Conservation (phyloP, 2,329 filamentous ascomycete genomes). For the Colletotrichum neosansevieriae region DNA sequence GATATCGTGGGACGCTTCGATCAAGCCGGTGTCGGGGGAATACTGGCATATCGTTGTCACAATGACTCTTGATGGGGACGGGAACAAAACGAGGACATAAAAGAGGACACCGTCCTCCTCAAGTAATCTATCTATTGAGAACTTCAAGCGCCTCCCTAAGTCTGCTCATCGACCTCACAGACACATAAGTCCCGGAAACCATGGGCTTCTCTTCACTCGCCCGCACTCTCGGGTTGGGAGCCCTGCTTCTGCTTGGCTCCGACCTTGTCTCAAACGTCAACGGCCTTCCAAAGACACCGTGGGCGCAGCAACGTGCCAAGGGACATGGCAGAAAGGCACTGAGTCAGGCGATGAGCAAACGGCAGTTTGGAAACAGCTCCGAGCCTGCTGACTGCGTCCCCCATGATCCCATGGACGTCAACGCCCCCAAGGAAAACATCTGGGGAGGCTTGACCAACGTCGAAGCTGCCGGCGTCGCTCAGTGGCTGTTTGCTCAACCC, state of each 20-base stretch:
- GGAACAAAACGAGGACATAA: neutral
- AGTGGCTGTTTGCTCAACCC: conserved; percentile 54
- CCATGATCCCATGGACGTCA: conserved; percentile 37
- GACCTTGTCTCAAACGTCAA: conserved; percentile 11
- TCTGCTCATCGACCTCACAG: neutral
- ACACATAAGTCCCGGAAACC: neutral
- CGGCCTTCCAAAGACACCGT: conserved; percentile 25
- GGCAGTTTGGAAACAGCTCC: conserved; percentile 13
- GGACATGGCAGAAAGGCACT: conserved; percentile 31
- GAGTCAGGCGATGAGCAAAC: conserved; percentile 22
- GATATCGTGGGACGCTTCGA: neutral
- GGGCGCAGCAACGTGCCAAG: conserved; percentile 34
- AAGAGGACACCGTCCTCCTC: fast-evolving
- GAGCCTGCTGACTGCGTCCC: conserved; percentile 21
- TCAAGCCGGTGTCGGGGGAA: conserved; percentile 23
- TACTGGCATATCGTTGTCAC: neutral
- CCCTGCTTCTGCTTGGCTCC: conserved; percentile 19
- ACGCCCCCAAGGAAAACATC: conserved; percentile 56
- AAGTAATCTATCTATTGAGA: neutral
- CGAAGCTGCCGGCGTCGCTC: conserved; percentile 53
- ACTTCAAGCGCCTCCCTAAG: neutral
- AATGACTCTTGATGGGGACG: too few species aligned
- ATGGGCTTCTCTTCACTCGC: conserved; percentile 20
- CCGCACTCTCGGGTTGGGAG: conserved; percentile 20
- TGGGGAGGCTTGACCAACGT: conserved; percentile 53